Base-by-base conservation (phyloP, 2,329 filamentous ascomycete species). In the Polytolypa hystricis region DNA sequence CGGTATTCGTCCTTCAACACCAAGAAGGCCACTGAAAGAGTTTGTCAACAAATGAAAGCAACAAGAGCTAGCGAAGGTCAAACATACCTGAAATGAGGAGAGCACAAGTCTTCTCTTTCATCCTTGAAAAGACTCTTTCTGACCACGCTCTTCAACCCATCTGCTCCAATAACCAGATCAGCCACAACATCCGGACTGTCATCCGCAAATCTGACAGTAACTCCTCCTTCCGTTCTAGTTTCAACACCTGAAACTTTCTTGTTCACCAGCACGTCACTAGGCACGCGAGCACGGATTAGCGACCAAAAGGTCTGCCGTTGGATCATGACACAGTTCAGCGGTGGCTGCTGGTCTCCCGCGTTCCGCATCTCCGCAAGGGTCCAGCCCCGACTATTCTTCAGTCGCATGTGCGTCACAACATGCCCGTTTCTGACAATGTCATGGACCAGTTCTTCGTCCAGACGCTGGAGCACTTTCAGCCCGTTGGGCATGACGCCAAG, bases 1-100 rank as follows among this genome's bases (percentile, higher is more conserved):
- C n/a, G 56, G 50, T 18, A 66, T 42, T 40, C 69, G 66, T 9
- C 65, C 64, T 14, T 66, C 65, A n/a, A 70, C 55, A 7, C 66
- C 64, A 3, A 61, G 56, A 10, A 66, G 48, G 12, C 61, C 61
- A 42, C 60, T 63, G 27, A 12, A 1, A 9, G 4, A 10, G 12
- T n/a, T 9, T 27, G 29, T 32, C 27, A 41, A 11, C n/a, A 11
- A 12, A 2, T 21, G 5, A 6, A 10, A 12, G 31, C 15, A 23
- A 9, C 14, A n/a, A 9, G 17, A 34, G 21, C 12, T 31, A 35
- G 16, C 12, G 25, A 19, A 15, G 17, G 14, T 6, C 12, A 19
- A 23, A 26, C 53, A 45, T 42, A 61, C 59, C 64, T 61, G 35
- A 65, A 66, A 11, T 55, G 49, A 9, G 60, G 60, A 2, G 58